Conservation (phyloP, 2,329 filamentous ascomycete species). For the Cercospora beticola region DNA sequence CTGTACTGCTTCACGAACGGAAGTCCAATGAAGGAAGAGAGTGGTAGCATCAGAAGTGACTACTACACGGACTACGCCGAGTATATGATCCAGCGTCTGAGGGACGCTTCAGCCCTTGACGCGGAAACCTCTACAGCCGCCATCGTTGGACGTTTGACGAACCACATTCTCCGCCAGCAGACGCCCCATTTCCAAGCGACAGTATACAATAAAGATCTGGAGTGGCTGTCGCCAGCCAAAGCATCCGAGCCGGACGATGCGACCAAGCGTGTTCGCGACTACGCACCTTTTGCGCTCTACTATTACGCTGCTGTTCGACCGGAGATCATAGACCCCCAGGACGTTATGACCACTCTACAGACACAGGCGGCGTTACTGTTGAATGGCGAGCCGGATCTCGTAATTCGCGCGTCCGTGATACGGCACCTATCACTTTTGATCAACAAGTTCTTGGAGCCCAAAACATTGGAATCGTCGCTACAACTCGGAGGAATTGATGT, state of each 20-base stretch:
- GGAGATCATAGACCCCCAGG: slow-evolving; percentile 32
- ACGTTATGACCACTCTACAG: slow-evolving; percentile 31
- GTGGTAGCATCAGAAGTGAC: slow-evolving; percentile 38
- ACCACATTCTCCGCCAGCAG: slow-evolving; percentile 58
- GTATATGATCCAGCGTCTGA: slow-evolving; percentile 43
- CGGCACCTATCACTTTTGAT: slow-evolving; percentile 48
- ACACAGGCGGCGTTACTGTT: slow-evolving; percentile 28
- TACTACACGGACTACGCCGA: slow-evolving; percentile 51
- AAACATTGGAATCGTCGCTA: slow-evolving; percentile 41
- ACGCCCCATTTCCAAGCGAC: slow-evolving; percentile 47
- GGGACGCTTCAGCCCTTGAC: slow-evolving; percentile 37
- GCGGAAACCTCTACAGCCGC: slow-evolving; percentile 57
- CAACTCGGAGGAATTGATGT: slow-evolving; percentile 36
- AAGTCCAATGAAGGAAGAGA: slow-evolving; percentile 46
- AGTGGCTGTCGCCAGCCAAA: slow-evolving; percentile 34
- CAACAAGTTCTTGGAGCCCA: slow-evolving; percentile 50
- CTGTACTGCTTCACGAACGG: slow-evolving; percentile 61
- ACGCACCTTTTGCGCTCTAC: slow-evolving; percentile 33
- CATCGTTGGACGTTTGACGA: slow-evolving; percentile 60
- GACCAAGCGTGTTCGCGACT: background rate
- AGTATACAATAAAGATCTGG: slow-evolving; percentile 33
- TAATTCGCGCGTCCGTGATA: slow-evolving; percentile 38
- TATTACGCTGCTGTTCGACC: slow-evolving; percentile 37
- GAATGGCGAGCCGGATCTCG: slow-evolving; percentile 9
- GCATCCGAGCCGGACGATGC: slow-evolving; percentile 2